These are phyloP conservation scores for Phytophthora podocarpi DNA, from an alignment of 352 stramenopile genomes.

Conservation along the genomic window DNA sequence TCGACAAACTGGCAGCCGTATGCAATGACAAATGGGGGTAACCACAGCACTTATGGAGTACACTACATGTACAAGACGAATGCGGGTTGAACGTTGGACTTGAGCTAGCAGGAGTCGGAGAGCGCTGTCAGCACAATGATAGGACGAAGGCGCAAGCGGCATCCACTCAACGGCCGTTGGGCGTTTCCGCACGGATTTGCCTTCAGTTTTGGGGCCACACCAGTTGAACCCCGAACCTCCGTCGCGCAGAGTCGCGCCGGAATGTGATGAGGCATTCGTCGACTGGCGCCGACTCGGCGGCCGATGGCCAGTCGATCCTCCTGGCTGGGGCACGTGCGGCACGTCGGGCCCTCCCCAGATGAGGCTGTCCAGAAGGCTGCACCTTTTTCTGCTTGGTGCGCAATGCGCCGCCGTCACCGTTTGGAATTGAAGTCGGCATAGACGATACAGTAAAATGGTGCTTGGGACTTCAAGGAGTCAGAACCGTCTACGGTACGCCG, in stretches of 20 bases:
- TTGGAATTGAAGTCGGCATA: conserved; percentile 22
- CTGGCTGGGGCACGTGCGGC: no score
- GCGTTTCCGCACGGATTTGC: conserved; percentile 13
- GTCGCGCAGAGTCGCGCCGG: neutral
- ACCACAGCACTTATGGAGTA: no score
- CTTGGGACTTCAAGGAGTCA: conserved; percentile 24
- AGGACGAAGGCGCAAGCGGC: no score
- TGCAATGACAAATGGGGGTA: no score
- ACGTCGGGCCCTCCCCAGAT: no score
- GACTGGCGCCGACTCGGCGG: conserved; percentile 10
- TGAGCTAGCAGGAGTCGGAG: no score
- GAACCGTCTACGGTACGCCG: neutral
- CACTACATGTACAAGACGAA: no score
- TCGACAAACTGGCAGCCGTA: no score
- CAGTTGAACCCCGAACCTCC: conserved; percentile 22
- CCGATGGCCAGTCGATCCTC: neutral
- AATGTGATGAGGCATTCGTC: conserved; percentile 31
- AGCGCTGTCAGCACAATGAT: no score
- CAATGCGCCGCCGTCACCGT: conserved; percentile 22
- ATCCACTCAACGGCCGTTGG: no score
- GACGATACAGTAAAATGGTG: conserved; percentile 22
- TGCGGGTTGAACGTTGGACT: no score
- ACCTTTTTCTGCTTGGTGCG: conserved; percentile 32
- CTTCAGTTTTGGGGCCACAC: conserved; percentile 36
- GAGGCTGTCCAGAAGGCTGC: no score